These are phyloP conservation scores for Annona cherimola DNA, from an alignment of 164 flowering plant genomes.

Conservation along the genomic window DNA sequence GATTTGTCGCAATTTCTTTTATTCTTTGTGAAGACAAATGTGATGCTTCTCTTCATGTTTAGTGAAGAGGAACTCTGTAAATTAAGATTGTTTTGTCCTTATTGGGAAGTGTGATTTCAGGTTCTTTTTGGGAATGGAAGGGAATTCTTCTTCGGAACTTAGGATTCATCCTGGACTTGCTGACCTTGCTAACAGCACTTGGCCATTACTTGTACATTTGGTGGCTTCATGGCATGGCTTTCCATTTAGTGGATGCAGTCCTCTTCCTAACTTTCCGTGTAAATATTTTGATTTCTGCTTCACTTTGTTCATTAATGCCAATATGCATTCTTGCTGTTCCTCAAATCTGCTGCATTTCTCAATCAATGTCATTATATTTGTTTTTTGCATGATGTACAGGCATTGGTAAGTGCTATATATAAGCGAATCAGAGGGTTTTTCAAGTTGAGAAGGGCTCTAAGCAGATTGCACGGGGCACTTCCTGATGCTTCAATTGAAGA, in stretches of 20 bases:
- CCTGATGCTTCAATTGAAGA: constrained; percentile 93
- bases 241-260: constrained; percentile 87
- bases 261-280: constrained; percentile 85
- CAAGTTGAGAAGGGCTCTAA: constrained; percentile 63
- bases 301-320: constrained; percentile 2
- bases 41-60: not conserved
- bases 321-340: not conserved
- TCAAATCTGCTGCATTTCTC: not conserved
- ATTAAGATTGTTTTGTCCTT: constrained; percentile 6
- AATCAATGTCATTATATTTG: constrained; percentile 1
- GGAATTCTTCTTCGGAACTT: constrained; percentile 64
- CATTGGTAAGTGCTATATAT: constrained; percentile 68
- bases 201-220: constrained; percentile 85
- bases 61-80: not conserved
- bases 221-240: constrained; percentile 99
- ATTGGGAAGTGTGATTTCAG: constrained; percentile 36
- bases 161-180: constrained; percentile 82
- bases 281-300: constrained; percentile 26
- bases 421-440: constrained; percentile 76
- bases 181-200: constrained; percentile 82
- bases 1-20: not conserved
- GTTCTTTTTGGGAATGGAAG: constrained; percentile 87
- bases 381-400: constrained; percentile 39
- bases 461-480: constrained; percentile 86
- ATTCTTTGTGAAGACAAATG: not conserved